A percentile compares a stretch with the other conserved stretches of the same genome.
phyloP scores from a whole-genome alignment of 306 rosid species.

The Sophora flavescens region DNA sequence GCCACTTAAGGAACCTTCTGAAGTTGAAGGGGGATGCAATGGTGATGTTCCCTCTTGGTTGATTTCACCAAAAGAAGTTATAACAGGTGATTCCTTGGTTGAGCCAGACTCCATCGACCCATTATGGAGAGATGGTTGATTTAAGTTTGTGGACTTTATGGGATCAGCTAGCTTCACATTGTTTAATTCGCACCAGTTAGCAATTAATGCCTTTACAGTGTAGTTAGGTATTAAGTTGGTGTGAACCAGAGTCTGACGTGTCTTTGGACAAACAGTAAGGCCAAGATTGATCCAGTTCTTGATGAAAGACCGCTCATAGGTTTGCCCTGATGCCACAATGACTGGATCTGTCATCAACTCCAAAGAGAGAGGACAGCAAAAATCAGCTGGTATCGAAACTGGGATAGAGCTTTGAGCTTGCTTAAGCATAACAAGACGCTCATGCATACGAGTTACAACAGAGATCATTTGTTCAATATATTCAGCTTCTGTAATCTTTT shows the following conservation, averaged over 20 bases:
- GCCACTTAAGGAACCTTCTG: constrained; percentile 59
- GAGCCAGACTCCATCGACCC: constrained; percentile 56
- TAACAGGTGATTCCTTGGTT: constrained; percentile 43
- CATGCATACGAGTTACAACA: constrained; percentile 60
- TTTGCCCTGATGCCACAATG: constrained; percentile 91
- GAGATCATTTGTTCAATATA: constrained; percentile 66
- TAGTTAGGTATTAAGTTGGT: constrained; percentile 71
- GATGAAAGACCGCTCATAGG: constrained; percentile 80
- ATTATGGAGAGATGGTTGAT: constrained; percentile 56
- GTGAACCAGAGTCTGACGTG: constrained; percentile 77
- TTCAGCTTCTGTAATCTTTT: constrained; percentile 67
- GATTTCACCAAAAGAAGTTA: constrained; percentile 42
- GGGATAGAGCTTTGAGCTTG: constrained; percentile 67
- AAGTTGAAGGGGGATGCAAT: constrained; percentile 56
- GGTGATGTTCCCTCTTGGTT: constrained; percentile 55
- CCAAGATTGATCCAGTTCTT: constrained; percentile 83
- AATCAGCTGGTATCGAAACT: constrained; percentile 71
- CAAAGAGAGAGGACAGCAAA: constrained; percentile 91
- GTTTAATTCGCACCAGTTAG: constrained; percentile 82
- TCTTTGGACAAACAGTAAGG: constrained; percentile 85
- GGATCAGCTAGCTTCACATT: constrained; percentile 77
- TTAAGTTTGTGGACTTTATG: constrained; percentile 49
- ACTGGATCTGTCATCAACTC: constrained; percentile 94
- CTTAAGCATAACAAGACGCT: constrained; percentile 58
- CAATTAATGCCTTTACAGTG: constrained; percentile 76